Conservation (phyloP, 192 early-diverging fungal species). For the Fimicolochytrium jonesii region DNA sequence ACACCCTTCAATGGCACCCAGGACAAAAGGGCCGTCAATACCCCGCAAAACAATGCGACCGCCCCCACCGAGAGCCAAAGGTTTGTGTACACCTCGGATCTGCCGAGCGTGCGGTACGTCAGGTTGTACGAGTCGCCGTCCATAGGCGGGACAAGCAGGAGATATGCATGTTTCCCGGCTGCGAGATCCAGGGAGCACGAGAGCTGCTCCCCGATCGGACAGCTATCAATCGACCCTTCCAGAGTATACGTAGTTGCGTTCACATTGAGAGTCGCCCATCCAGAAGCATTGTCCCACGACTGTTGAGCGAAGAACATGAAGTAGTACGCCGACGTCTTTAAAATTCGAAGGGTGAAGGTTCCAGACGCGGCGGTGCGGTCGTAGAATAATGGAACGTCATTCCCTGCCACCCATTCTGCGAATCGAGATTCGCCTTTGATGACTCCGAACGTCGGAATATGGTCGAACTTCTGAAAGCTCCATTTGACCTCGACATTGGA, state of each 20-base stretch:
- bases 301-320: conserved; percentile 11
- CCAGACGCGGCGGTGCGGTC: conserved; percentile 7
- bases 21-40: no score
- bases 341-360: conserved; percentile 5
- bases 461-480: conserved; percentile 4
- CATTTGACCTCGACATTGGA: conserved; percentile 6
- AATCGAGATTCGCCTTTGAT: neutral
- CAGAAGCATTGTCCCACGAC: neutral
- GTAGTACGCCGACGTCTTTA: neutral
- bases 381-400: neutral
- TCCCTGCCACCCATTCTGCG: neutral
- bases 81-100: conserved; percentile 10
- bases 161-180: neutral
- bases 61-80: no score
- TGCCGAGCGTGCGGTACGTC: neutral
- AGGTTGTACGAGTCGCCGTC: conserved; percentile 7
- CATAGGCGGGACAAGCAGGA: conserved; percentile 13
- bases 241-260: conserved; percentile 14
- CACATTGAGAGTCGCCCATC: conserved; percentile 2
- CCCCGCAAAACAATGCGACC: no score
- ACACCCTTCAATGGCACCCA: no score
- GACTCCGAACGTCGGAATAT: conserved; percentile 6
- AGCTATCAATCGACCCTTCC: neutral
- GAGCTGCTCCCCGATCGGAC: neutral
- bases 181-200: neutral